Percentiles rank a stretch among this genome's conserved stretches.
Evolutionary conservation across 306 rosid species (phyloP).

Genomic region (Luffa acutangula): DNA sequence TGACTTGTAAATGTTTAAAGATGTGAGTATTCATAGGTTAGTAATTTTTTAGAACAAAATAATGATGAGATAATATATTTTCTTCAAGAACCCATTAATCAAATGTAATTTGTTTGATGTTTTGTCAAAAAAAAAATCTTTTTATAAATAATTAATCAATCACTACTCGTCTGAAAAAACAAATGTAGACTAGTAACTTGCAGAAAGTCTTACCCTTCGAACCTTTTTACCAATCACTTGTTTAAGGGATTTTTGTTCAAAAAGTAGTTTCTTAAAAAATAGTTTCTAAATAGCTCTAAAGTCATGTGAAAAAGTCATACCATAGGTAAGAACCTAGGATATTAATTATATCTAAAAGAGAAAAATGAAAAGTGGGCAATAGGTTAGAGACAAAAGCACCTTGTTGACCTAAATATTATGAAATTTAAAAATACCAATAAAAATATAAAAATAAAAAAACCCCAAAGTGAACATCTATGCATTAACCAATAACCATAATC

Average conservation of each 20-base stretch:
- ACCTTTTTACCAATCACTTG: not conserved
- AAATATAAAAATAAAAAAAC: too few species aligned
- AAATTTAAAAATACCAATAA: not conserved
- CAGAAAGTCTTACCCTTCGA: not conserved
- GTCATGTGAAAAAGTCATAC: not conserved
- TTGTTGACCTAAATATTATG: not conserved
- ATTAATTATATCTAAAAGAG: not conserved
- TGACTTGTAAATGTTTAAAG: too few species aligned
- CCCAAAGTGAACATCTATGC: not conserved
- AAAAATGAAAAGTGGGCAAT: not conserved
- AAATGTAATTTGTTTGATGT: too few species aligned
- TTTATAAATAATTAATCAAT: too few species aligned
- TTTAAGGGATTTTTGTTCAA: not conserved
- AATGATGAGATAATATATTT: too few species aligned
- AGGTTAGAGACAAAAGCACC: not conserved
- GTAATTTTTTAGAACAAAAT: too few species aligned
- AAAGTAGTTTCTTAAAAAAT: not conserved
- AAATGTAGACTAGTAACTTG: too few species aligned
- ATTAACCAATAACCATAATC: not conserved
- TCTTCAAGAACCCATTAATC: too few species aligned
- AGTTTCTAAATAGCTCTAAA: not conserved
- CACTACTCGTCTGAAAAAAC: too few species aligned
- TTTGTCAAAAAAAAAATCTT: too few species aligned
- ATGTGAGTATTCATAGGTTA: too few species aligned
- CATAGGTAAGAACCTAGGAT: not conserved